Conservation (phyloP, 2,329 filamentous ascomycete species). For the Botrytis tulipae region DNA sequence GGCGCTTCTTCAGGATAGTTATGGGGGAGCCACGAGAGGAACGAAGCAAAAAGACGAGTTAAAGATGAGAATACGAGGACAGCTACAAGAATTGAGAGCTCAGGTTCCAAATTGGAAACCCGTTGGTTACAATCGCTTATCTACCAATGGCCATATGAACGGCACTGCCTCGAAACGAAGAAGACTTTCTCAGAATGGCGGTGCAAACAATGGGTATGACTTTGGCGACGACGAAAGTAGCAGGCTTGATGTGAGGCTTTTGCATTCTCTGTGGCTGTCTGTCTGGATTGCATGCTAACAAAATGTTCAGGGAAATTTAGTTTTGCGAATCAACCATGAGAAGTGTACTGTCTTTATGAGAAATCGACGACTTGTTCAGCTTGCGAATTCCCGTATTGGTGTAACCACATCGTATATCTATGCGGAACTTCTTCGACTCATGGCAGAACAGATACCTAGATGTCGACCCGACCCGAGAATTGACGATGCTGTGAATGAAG, state of each 20-base stretch:
- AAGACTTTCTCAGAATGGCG: conserved; percentile 51
- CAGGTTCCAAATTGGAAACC: conserved; percentile 40
- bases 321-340: conserved; percentile 79
- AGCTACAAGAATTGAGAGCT: conserved; percentile 51
- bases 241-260: conserved; percentile 51
- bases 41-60: conserved; percentile 66
- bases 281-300: conserved; percentile 32
- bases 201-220: conserved; percentile 41
- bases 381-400: conserved; percentile 69
- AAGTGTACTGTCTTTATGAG: conserved; percentile 81
- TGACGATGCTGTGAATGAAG: conserved; percentile 42
- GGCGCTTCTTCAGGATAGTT: conserved; percentile 55
- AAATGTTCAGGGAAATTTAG: conserved; percentile 59
- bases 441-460: conserved; percentile 66
- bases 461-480: conserved; percentile 61
- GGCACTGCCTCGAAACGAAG: conserved; percentile 47
- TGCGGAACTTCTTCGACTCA: conserved; percentile 63
- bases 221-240: conserved; percentile 44
- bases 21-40: conserved; percentile 54
- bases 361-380: conserved; percentile 71
- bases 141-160: conserved; percentile 31
- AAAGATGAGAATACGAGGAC: conserved; percentile 53
- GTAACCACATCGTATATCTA: conserved; percentile 77
- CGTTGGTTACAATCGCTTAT: conserved; percentile 10
- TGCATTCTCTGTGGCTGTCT: conserved; percentile 20